Evolutionary conservation across 1,139 yeast species (phyloP).

Genomic region (Saccharomyces uvarum): DNA sequence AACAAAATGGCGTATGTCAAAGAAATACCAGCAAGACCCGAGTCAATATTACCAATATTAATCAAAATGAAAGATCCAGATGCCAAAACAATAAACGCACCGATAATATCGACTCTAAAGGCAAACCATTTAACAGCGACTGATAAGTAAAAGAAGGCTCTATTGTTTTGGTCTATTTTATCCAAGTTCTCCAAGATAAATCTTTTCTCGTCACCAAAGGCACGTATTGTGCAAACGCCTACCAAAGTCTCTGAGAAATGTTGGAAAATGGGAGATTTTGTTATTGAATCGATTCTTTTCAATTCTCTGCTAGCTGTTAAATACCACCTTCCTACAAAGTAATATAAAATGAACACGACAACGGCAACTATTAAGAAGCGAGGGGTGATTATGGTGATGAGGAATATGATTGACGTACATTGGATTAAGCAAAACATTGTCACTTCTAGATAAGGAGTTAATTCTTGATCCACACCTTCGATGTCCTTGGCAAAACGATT

Average conservation of each 20-base stretch:
- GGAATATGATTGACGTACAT: conserved; percentile 6
- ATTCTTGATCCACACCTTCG: conserved; percentile 51
- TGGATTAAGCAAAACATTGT: conserved; percentile 5
- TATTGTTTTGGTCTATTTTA: conserved; percentile 52
- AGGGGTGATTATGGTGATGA: conserved; percentile 12
- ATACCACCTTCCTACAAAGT: conserved; percentile 9
- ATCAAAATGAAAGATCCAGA: conserved; percentile 45
- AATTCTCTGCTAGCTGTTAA: conserved; percentile 32
- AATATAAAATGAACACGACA: conserved; percentile 5
- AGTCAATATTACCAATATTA: conserved; percentile 51
- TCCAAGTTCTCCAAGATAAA: conserved; percentile 42
- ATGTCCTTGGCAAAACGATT: conserved; percentile 58
- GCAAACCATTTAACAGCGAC: conserved; percentile 72
- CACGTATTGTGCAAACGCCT: conserved; percentile 60
- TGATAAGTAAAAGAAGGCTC: conserved; percentile 54
- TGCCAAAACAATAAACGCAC: conserved; percentile 36
- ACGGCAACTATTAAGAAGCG: conserved; percentile 3
- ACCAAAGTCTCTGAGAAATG: conserved; percentile 63
- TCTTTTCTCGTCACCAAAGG: conserved; percentile 42
- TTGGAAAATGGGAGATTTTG: conserved; percentile 64
- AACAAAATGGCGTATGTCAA: conserved; percentile 51
- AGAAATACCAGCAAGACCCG: conserved; percentile 66
- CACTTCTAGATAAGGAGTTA: conserved; percentile 27
- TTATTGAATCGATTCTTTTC: conserved; percentile 63
- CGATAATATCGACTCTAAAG: conserved; percentile 48